Conservation (phyloP, 176 grass and related monocot genomes). For the sorghum (Sorghum bicolor) region DNA sequence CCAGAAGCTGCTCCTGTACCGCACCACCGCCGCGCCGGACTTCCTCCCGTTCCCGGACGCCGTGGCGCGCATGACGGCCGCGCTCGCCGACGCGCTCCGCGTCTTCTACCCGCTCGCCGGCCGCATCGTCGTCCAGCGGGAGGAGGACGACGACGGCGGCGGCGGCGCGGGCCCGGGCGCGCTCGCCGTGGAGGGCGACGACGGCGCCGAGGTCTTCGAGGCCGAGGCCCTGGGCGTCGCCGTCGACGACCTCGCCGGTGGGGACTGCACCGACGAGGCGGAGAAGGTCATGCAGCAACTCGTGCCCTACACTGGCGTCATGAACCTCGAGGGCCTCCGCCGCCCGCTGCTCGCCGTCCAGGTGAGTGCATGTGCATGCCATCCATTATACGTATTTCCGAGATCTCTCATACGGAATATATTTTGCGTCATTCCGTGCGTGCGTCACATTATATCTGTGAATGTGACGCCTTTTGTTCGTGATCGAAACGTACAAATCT, state of each 20-base stretch:
- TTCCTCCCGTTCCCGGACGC: constrained; percentile 52
- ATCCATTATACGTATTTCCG: neutral
- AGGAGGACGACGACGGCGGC: constrained; percentile 46
- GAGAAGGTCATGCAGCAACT: constrained; percentile 63
- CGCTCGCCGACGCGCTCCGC: constrained; percentile 64
- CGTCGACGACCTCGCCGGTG: constrained; percentile 51
- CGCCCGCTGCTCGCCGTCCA: constrained; percentile 87
- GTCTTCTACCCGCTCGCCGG: constrained; percentile 80
- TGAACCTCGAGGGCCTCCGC: constrained; percentile 90
- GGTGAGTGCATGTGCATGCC: constrained; percentile 34
- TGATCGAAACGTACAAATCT: neutral
- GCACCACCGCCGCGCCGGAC: constrained; percentile 19
- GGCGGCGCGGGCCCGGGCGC: too few species aligned
- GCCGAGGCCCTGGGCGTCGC: constrained; percentile 55
- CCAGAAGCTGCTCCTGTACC: constrained; percentile 95
- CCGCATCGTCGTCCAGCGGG: constrained; percentile 45
- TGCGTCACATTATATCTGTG: neutral
- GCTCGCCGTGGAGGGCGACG: constrained; percentile 33
- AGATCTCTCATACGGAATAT: neutral
- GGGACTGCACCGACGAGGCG: constrained; percentile 34
- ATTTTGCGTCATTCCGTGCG: too few species aligned
- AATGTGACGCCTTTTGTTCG: neutral
- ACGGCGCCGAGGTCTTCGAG: constrained; percentile 71
- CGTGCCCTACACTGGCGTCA: constrained; percentile 87
- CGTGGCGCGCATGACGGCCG: constrained; percentile 49